These are phyloP conservation scores for Isabelozyma heimii DNA, from an alignment of 805 yeast genomes.

Conservation along the genomic window DNA sequence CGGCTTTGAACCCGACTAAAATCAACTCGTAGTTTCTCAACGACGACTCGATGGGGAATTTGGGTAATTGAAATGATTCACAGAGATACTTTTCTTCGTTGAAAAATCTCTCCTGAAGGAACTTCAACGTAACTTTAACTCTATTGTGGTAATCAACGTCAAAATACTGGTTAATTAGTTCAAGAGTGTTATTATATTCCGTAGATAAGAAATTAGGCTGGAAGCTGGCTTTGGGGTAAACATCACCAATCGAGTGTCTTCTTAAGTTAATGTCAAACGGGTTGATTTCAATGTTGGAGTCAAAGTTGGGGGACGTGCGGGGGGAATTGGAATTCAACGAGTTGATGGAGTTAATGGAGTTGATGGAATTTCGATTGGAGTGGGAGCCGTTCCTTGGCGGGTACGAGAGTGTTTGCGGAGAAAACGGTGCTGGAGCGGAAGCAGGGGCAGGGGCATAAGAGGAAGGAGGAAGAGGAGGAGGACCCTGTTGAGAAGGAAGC, in stretches of 20 bases:
- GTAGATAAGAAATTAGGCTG: not conserved
- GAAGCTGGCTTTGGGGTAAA: slow-evolving; percentile 1
- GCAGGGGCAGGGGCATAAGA: too few relatives aligned
- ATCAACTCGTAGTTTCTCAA: slow-evolving; percentile 42
- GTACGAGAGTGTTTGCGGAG: too few relatives aligned
- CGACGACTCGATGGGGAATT: slow-evolving; percentile 35
- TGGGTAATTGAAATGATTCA: slow-evolving; percentile 33
- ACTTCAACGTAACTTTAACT: slow-evolving; percentile 31
- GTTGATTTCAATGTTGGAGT: not conserved
- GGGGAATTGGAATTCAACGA: not conserved
- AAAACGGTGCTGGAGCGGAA: too few relatives aligned
- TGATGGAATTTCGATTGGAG: not conserved
- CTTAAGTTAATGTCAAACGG: slow-evolving; percentile 4
- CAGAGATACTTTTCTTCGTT: slow-evolving; percentile 27
- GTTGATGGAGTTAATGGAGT: not conserved
- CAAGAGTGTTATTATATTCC: slow-evolving; percentile 8
- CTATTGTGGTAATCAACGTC: slow-evolving; percentile 36
- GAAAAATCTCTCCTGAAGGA: slow-evolving; percentile 24
- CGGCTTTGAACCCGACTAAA: slow-evolving; percentile 73
- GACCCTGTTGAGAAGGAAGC: too few relatives aligned
- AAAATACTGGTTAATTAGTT: slow-evolving; percentile 32
- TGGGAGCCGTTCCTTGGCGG: not conserved
- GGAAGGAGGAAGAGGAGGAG: too few relatives aligned
- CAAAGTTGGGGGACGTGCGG: not conserved
- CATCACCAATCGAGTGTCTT: slow-evolving; percentile 11